These are phyloP conservation scores for Monilinia vaccinii-corymbosi DNA, from an alignment of 2,329 filamentous ascomycete genomes.

Conservation along the genomic window DNA sequence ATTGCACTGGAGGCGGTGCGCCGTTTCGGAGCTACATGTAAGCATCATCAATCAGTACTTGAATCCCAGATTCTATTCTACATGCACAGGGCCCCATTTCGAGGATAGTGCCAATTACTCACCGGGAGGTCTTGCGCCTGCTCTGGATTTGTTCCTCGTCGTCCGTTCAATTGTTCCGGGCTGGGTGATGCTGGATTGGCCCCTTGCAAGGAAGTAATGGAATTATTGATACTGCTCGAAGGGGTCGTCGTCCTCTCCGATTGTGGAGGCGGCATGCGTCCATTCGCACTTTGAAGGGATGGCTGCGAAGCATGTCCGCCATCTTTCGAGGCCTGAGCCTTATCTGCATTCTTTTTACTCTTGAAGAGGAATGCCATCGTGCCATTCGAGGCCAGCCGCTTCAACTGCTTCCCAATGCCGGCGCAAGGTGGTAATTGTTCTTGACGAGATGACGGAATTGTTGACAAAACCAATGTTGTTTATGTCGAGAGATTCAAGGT, in stretches of 20 bases:
- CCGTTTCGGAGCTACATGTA: slow-evolving; percentile 45
- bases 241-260: slow-evolving; percentile 57
- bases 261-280: slow-evolving; percentile 26
- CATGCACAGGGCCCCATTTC: not conserved
- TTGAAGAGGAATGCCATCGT: slow-evolving; percentile 77
- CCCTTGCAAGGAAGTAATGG: slow-evolving; percentile 59
- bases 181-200: slow-evolving; percentile 25
- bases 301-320: slow-evolving; percentile 30
- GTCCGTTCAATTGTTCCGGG: slow-evolving; percentile 40
- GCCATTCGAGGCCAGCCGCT: slow-evolving; percentile 28
- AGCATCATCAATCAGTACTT: slow-evolving; percentile 9
- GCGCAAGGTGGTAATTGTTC: not conserved
- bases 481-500: not conserved
- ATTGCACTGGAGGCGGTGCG: slow-evolving; percentile 26
- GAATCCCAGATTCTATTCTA: not conserved
- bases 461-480: not conserved
- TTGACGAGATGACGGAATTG: not conserved
- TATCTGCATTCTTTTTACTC: slow-evolving; percentile 67
- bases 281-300: slow-evolving; percentile 40
- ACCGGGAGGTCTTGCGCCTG: slow-evolving; percentile 33
- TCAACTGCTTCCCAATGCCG: slow-evolving; percentile 8
- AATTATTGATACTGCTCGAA: slow-evolving; percentile 35
- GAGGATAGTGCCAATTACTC: slow-evolving; percentile 18
- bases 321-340: slow-evolving; percentile 36
- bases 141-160: slow-evolving; percentile 42